Evolutionary conservation across 73 alveolate genomes (phyloP), one percentile per base, ranked within the genome.

Genomic region (Symbiodinium pilosum): DNA sequence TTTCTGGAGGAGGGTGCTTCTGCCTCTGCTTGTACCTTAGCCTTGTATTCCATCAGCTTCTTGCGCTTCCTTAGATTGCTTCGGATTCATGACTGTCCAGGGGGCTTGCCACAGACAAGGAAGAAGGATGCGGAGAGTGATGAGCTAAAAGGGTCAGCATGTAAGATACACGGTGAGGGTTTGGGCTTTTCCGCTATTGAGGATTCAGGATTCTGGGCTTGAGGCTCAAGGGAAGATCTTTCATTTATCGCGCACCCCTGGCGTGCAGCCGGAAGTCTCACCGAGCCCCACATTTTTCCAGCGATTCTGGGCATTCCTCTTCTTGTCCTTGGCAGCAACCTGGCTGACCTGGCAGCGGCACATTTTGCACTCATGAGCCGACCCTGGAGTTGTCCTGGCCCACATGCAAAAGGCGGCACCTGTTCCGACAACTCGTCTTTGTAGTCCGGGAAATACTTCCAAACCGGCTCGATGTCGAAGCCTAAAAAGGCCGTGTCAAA

Each of bases 381-480:
- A n/a, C n/a, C n/a, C n/a, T n/a, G n/a, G n/a, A n/a, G n/a, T n/a
- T n/a, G n/a, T n/a, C n/a, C n/a, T n/a, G n/a, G n/a, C n/a, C n/a
- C n/a, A n/a, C n/a, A n/a, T n/a, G n/a, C n/a, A n/a, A n/a, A 54
- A 54, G 73, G 73, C 26, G 32, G 73, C 81, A 64, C 81, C 40
- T 42, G n/a, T 8, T 30, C 56, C 2, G 77, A 75, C 32, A 91
- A 75, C 77, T 91, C 97, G 34, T 91, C 32, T 36, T 41, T 68
- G 97, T 38, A 91, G 26, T 68, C 97, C 4, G 97, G 97, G 41
- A 91, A 91, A 34, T 91, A 43, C 56, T 43, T 91, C 97, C 97
- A 91, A 42, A 91, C 40, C 42, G 84, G 77, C 97, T 91, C 97
- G 30, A 91, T 91, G 52, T 91, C 87, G 81, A 68, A 64, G 81